Base-by-base conservation (phyloP, 495 filamentous ascomycete species). In the Recurvomyces mirabilis region DNA sequence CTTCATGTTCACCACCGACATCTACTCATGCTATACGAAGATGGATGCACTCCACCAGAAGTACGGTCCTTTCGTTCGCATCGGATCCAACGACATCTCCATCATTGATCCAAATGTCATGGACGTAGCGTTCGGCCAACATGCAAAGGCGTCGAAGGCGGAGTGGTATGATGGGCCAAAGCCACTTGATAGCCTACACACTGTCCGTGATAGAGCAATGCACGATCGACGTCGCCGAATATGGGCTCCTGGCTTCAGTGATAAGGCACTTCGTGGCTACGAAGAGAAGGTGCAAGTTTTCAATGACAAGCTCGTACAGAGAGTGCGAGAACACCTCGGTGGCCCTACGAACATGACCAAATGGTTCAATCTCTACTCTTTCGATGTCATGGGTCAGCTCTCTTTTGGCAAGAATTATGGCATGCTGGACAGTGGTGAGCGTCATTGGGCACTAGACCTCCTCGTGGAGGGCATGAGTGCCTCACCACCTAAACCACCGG, bases 161-260 rank as follows among this genome's bases (percentile, higher is more conserved):
- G 53, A 58, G 0, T 71, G 65, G 64, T 75, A 75, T 40, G 63
- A 63, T 13, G 25, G 58, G 1, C 30, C 56, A 2, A 38, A 53
- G 0, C 65, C 63, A 0, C 48, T 60, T 0, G 41, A 51, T 1
- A 66, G 60, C 0, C 48, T 75, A 13, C 60, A 67, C 13, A 63
- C 55, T 15, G 49, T 35, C 3, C 57, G 72, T 19, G 57, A 68
- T 24, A 58, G 53, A 3, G 37, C 37, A 14, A 38, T 54, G 12
- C 70, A 71, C 44, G 63, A 64, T 15, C 45, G 43, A 1, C 47
- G 66, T 11, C 52, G 68, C 17, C 60, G 59, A 15, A 51, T 65
- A 9, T 71, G 69, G 68, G 60, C 63, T 33, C 55, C 52, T 60
- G 47, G 23, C 4, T 38, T 29, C 46, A 14, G 33, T 19, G 54